Evolutionary conservation across 768 basidiomycete species (phyloP).

Genomic region (Pulveroboletus sp.): DNA sequence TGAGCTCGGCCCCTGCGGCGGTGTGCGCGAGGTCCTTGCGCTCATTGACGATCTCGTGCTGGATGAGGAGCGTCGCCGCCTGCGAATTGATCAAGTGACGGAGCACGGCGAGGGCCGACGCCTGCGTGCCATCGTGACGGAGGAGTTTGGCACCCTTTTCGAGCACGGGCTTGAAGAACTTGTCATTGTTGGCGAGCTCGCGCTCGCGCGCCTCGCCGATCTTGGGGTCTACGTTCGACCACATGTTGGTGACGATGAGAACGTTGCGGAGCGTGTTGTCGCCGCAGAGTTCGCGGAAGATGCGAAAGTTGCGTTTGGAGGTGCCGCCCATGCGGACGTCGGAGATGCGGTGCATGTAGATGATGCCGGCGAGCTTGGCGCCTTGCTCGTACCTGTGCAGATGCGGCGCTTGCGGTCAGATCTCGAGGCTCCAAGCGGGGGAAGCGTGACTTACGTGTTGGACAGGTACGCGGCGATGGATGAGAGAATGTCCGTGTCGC

Average conservation of each 20-base stretch:
- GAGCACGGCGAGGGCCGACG: conserved; percentile 42
- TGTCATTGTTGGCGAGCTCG: conserved; percentile 39
- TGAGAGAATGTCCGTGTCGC: conserved; percentile 47
- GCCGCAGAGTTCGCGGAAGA: conserved; percentile 53
- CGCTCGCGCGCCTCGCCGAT: conserved; percentile 42
- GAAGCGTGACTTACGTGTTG: conserved; percentile 23
- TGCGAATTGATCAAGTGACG: conserved; percentile 38
- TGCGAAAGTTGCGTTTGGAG: conserved; percentile 47
- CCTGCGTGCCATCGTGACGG: conserved; percentile 39
- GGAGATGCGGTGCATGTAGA: conserved; percentile 53
- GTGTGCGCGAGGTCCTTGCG: conserved; percentile 48
- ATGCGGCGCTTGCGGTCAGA: neutral
- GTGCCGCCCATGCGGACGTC: conserved; percentile 50
- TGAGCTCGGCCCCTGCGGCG: conserved; percentile 49
- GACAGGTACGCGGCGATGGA: conserved; percentile 44
- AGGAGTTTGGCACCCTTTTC: conserved; percentile 44
- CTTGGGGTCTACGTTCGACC: conserved; percentile 40
- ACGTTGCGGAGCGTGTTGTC: conserved; percentile 46
- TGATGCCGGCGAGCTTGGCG: conserved; percentile 46
- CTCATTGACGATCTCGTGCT: conserved; percentile 51
- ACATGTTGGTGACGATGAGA: conserved; percentile 52
- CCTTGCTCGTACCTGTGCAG: conserved; percentile 31
- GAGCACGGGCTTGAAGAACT: conserved; percentile 51
- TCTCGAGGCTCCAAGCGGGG: neutral
- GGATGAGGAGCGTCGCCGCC: conserved; percentile 48